A percentile compares a stretch with the other conserved stretches of the same genome.
These are phyloP conservation scores for Nothomitra cinnamomea DNA, from an alignment of 2,329 filamentous ascomycete genomes.

Conservation along the genomic window DNA sequence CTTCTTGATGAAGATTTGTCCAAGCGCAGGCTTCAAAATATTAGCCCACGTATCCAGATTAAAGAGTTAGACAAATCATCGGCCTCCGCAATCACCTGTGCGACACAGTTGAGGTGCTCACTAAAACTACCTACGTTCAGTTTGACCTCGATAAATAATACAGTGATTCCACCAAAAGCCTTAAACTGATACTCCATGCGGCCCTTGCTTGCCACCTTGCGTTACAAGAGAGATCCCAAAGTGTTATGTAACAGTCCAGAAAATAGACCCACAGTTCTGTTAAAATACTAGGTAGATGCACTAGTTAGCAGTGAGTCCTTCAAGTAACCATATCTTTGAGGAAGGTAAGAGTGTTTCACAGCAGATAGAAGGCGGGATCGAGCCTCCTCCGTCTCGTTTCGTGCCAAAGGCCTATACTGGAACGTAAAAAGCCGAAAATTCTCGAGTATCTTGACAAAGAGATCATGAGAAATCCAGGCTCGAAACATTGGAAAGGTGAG, in stretches of 20 bases:
- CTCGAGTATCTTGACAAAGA: neutral
- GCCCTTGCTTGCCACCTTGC: neutral
- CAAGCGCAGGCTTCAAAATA: neutral
- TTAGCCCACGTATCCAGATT: neutral
- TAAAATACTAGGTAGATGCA: neutral
- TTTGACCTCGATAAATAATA: neutral
- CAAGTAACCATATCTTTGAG: neutral
- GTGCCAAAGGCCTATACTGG: neutral
- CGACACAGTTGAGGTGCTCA: neutral
- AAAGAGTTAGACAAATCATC: neutral
- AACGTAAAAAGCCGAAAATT: neutral
- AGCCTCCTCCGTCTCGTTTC: neutral
- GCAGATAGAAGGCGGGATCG: neutral
- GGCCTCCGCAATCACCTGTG: neutral
- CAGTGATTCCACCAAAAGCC: neutral
- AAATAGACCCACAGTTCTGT: neutral
- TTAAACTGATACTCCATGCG: slow-evolving; percentile 1
- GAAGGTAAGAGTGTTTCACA: neutral
- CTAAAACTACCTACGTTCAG: neutral
- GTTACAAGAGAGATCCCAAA: neutral
- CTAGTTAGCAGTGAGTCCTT: neutral
- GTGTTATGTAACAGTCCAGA: neutral
- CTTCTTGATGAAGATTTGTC: neutral
- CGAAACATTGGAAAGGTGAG: neutral
- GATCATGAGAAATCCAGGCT: neutral